These are phyloP conservation scores for Saitozyma podzolica DNA, from an alignment of 768 basidiomycete genomes.

Conservation along the genomic window DNA sequence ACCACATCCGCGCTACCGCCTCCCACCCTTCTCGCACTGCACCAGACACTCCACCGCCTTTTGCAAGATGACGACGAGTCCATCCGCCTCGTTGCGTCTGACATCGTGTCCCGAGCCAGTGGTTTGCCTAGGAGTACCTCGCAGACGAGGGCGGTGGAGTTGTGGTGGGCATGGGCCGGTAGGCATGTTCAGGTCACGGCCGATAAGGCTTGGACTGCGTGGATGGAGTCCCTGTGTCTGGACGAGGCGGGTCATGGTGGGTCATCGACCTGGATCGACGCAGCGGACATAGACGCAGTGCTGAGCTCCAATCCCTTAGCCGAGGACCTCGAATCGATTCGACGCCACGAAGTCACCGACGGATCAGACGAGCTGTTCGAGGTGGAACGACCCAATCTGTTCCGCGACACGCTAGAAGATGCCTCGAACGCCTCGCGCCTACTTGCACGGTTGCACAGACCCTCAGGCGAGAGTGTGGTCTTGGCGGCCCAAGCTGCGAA, in stretches of 20 bases:
- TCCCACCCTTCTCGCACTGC: conserved; percentile 11
- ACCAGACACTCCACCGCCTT: conserved; percentile 24
- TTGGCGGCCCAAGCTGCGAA: background rate
- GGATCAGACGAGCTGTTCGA: conserved; percentile 39
- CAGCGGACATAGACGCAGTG: conserved; percentile 4
- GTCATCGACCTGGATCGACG: background rate
- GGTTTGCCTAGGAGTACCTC: conserved; percentile 7
- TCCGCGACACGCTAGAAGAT: conserved; percentile 38
- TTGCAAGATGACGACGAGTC: conserved; percentile 49
- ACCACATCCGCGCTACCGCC: background rate
- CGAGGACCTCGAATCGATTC: background rate
- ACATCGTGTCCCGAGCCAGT: conserved; percentile 26
- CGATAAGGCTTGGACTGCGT: conserved; percentile 15
- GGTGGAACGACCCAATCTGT: conserved; percentile 48
- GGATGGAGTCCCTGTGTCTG: conserved; percentile 7
- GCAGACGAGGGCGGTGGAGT: conserved; percentile 25
- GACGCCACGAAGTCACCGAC: no score
- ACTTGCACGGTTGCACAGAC: background rate
- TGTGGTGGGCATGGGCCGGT: conserved; percentile 36
- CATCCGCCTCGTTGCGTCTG: conserved; percentile 28
- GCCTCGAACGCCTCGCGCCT: conserved; percentile 13
- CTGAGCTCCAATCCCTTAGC: conserved; percentile 3
- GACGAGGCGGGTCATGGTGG: conserved; percentile 20
- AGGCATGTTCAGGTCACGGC: conserved; percentile 7
- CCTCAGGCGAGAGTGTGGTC: no score